These are phyloP conservation scores for Penicillium freii DNA, from an alignment of 2,329 filamentous ascomycete genomes.

Conservation along the genomic window DNA sequence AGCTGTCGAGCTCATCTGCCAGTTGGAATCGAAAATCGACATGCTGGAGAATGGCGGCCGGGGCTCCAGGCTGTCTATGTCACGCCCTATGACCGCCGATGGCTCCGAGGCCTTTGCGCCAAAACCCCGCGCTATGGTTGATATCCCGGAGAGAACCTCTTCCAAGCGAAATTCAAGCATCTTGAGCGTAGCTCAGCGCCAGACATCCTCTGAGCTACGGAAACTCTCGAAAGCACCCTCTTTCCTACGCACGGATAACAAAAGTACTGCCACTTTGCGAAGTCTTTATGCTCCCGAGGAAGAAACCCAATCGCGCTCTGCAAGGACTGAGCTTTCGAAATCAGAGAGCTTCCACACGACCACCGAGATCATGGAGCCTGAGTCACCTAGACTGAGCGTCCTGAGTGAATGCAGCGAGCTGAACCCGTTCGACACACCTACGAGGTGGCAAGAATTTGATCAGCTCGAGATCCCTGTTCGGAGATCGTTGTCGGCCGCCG, in stretches of 20 bases:
- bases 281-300: conserved; percentile 38
- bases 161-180: conserved; percentile 31
- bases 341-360: conserved; percentile 39
- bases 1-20: conserved; percentile 45
- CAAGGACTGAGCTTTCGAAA: conserved; percentile 33
- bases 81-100: conserved; percentile 27
- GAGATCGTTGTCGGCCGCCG: conserved; percentile 13
- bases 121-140: conserved; percentile 26
- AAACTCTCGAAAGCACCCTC: conserved; percentile 38
- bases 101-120: conserved; percentile 30
- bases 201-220: conserved; percentile 26
- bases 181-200: conserved; percentile 13
- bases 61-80: conserved; percentile 26
- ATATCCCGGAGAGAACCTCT: conserved; percentile 43
- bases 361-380: conserved; percentile 33
- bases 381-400: conserved; percentile 44
- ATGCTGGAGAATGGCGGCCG: conserved; percentile 27
- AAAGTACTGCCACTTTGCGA: conserved; percentile 40
- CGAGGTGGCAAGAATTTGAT: conserved; percentile 24
- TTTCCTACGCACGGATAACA: conserved; percentile 39
- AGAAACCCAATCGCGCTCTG: conserved; percentile 24
- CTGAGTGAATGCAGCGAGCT: conserved; percentile 48
- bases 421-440: conserved; percentile 31
- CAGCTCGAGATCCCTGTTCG: conserved; percentile 31
- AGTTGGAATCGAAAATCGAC: conserved; percentile 42